Percentiles rank a stretch among this genome's conserved stretches.
Conservation (phyloP, 208 protist genomes). For the Acanthamoeba triangularis region DNA sequence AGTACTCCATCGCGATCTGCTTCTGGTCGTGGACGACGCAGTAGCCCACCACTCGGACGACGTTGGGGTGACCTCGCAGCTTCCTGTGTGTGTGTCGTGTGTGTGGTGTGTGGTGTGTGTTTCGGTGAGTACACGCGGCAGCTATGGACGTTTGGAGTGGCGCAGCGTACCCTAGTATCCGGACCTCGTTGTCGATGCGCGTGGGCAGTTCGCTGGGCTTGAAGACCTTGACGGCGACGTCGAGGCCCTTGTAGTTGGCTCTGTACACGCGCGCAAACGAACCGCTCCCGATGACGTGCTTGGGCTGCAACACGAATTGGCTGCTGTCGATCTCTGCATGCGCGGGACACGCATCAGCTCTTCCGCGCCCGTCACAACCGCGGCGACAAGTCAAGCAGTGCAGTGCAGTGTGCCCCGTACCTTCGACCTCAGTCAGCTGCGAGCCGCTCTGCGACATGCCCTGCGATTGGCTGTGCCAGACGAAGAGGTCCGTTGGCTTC, state of each 20-base stretch:
- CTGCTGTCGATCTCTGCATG: neutral
- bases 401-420: neutral
- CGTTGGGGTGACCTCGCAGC: neutral
- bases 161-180: neutral
- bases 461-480: neutral
- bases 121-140: neutral
- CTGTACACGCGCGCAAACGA: conserved; percentile 58
- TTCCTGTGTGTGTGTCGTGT: neutral
- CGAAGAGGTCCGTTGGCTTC: neutral
- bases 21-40: neutral
- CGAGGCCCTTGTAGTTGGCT: neutral
- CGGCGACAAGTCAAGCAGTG: neutral
- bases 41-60: conserved; percentile 4
- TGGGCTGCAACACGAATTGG: neutral
- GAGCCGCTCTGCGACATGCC: neutral
- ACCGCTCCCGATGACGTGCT: neutral
- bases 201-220: conserved; percentile 6
- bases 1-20: conserved; percentile 71
- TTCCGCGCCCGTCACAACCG: neutral
- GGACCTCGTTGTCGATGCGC: conserved; percentile 50
- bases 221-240: conserved; percentile 52
- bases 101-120: no score
- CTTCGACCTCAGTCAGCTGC: neutral
- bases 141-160: neutral
- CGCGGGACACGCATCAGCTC: neutral